These are phyloP conservation scores for Exophiala viscosa DNA, from an alignment of 2,329 filamentous ascomycete genomes.

Conservation along the genomic window DNA sequence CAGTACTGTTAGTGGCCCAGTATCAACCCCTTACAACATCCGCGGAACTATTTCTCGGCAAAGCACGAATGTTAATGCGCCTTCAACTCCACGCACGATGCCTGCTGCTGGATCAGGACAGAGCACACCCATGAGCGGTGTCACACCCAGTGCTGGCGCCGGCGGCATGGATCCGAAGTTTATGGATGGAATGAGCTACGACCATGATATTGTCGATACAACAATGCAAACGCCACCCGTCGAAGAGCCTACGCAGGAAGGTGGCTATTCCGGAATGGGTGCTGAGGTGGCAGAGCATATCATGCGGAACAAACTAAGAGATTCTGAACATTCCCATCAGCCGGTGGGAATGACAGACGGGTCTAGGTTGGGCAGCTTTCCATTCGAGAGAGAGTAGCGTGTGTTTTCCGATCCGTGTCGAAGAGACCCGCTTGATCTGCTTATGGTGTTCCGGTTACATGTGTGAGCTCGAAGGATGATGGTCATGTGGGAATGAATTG, in stretches of 20 bases:
- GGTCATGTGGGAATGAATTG: background rate
- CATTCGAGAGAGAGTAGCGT: constrained; percentile 27
- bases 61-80: constrained; percentile 37
- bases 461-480: background rate
- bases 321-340: constrained; percentile 40
- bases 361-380: constrained; percentile 27
- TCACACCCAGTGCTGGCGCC: constrained; percentile 44
- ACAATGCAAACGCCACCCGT: constrained; percentile 57
- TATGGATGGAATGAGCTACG: constrained; percentile 65
- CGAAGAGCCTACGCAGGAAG: constrained; percentile 30
- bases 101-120: constrained; percentile 27
- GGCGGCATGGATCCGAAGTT: constrained; percentile 56
- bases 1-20: constrained; percentile 76
- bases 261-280: constrained; percentile 29
- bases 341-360: constrained; percentile 12
- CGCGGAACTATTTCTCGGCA: constrained; percentile 34
- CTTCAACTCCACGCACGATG: constrained; percentile 28
- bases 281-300: constrained; percentile 63
- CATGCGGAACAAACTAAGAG: constrained; percentile 57
- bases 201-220: constrained; percentile 61
- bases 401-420: background rate
- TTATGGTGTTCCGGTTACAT: background rate
- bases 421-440: no score
- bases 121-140: constrained; percentile 42
- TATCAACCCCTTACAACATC: constrained; percentile 54